Evolutionary conservation across 2,329 filamentous ascomycete genomes (phyloP).

Genomic region (Raffaelea arxii): DNA sequence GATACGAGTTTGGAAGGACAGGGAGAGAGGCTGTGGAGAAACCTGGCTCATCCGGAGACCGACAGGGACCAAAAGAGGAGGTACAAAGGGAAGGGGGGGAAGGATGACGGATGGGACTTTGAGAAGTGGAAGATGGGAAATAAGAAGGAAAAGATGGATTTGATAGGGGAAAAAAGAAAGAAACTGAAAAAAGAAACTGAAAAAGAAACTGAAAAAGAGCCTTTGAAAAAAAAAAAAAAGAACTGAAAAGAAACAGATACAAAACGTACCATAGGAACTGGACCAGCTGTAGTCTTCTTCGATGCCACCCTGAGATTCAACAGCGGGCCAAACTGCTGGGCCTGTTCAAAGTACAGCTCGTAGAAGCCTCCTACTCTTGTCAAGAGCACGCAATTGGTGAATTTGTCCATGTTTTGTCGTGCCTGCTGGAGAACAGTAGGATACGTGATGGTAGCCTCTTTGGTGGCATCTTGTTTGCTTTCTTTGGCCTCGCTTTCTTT

Average conservation of each 20-base stretch:
- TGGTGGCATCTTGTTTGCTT: not conserved
- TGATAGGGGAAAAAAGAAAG: not conserved
- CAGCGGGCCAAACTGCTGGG: slow-evolving; percentile 76
- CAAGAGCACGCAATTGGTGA: slow-evolving; percentile 80
- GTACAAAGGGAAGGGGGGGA: too few relatives aligned
- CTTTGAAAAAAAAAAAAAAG: not conserved
- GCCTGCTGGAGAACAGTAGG: slow-evolving; percentile 86
- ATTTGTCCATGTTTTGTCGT: slow-evolving; percentile 79
- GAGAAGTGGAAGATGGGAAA: too few relatives aligned
- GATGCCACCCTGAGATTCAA: slow-evolving; percentile 79
- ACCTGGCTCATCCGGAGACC: too few relatives aligned
- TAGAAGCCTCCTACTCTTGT: slow-evolving; percentile 95
- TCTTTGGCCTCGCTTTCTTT: too few relatives aligned
- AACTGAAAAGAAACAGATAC: too few relatives aligned
- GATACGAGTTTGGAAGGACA: too few relatives aligned
- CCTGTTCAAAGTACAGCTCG: slow-evolving; percentile 95
- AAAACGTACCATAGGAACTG: slow-evolving; percentile 68
- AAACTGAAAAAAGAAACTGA: not conserved
- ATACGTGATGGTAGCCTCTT: slow-evolving; percentile 36
- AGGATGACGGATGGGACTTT: not conserved
- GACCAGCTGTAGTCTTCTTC: slow-evolving; percentile 68
- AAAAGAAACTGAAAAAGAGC: not conserved
- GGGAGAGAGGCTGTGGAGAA: too few relatives aligned
- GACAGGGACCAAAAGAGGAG: too few relatives aligned
- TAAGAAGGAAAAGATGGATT: not conserved